Conservation (phyloP, 306 rosid species). For the Delonix regia region DNA sequence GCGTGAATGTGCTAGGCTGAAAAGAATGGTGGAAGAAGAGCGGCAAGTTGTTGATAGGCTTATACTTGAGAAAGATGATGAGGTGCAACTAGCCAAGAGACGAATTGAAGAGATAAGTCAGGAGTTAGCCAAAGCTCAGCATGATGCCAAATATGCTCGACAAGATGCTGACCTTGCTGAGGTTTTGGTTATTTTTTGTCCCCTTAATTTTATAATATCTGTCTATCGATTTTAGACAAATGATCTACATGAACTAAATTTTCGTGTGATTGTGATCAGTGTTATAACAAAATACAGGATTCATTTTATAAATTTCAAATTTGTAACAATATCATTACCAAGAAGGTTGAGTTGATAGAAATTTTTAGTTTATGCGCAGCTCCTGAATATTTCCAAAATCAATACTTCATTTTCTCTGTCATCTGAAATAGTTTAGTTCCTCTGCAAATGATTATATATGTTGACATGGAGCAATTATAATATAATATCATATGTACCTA, state of each 20-base stretch:
- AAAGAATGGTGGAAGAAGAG: background rate
- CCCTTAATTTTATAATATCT: no score
- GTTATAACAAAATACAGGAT: background rate
- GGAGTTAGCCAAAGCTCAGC: background rate
- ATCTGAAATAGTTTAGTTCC: background rate
- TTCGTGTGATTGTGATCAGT: background rate
- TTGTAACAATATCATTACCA: background rate
- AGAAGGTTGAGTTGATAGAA: background rate
- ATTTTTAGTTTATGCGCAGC: background rate
- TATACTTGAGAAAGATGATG: background rate
- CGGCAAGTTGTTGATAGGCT: background rate
- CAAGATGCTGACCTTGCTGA: background rate
- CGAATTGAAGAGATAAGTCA: background rate
- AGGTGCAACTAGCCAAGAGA: no score
- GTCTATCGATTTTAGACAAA: background rate
- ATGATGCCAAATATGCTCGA: background rate
- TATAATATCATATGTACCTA: background rate
- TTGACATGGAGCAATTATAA: background rate
- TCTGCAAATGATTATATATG: background rate
- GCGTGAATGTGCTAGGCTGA: conserved; percentile 1
- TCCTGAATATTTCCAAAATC: background rate
- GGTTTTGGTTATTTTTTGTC: background rate
- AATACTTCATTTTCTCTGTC: background rate
- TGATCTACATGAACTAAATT: background rate
- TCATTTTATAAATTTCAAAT: background rate